Conservation (phyloP, 305 asterid species). For the Solanum chacoense region DNA sequence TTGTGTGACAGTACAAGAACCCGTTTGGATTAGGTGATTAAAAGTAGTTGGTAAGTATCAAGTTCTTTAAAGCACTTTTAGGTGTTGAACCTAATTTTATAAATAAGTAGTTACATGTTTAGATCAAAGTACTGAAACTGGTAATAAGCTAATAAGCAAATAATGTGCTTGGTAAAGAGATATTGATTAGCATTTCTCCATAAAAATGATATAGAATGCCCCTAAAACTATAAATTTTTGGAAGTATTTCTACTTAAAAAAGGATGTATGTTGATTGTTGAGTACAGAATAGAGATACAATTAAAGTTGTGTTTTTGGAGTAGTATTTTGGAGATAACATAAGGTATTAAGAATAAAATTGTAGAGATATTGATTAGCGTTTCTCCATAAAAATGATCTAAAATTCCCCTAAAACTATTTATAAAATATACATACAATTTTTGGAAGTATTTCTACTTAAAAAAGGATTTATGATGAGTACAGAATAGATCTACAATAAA, state of each 20-base stretch:
- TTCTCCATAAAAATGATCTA: background rate
- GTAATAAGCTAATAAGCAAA: background rate
- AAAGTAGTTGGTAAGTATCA: background rate
- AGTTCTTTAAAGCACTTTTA: background rate
- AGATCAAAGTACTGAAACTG: background rate
- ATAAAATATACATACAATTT: background rate
- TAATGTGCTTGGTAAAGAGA: background rate
- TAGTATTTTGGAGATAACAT: background rate
- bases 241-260: background rate
- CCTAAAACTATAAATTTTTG: background rate
- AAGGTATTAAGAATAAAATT: background rate
- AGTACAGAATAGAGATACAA: background rate
- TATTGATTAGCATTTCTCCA: background rate
- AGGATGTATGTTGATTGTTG: background rate
- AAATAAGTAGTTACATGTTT: background rate
- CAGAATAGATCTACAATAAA: background rate
- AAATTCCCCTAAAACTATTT: background rate
- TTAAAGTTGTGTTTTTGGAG: background rate
- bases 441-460: background rate
- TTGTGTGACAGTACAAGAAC: background rate
- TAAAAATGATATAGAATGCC: background rate
- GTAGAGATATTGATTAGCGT: background rate
- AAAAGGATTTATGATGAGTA: background rate
- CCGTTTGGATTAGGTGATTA: background rate
- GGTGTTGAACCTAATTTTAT: background rate